These are phyloP conservation scores for Aspergillus ochraceoroseus DNA, from an alignment of 2,329 filamentous ascomycete species.

Conservation along the genomic window DNA sequence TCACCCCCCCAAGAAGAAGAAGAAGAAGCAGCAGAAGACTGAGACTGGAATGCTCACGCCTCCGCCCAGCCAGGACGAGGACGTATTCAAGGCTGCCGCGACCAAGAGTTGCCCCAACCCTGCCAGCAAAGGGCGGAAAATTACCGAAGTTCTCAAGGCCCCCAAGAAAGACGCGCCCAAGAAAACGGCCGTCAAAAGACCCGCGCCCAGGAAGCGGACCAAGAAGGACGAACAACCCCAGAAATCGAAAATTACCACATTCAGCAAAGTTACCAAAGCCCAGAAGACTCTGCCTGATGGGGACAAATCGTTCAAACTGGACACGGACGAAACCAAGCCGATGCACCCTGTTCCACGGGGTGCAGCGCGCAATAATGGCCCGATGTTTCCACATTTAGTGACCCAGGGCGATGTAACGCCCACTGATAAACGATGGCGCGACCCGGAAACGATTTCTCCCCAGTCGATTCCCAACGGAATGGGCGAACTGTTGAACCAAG, in stretches of 20 bases:
- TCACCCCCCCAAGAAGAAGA: constrained; percentile 39
- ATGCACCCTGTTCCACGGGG: constrained; percentile 36
- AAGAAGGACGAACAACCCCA: constrained; percentile 26
- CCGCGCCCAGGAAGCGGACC: constrained; percentile 20
- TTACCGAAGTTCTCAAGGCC: constrained; percentile 9
- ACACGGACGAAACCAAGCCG: constrained; percentile 28
- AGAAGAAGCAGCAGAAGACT: constrained; percentile 36
- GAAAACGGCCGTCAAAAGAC: constrained; percentile 25
- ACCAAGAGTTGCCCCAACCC: constrained; percentile 28
- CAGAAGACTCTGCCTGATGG: constrained; percentile 19
- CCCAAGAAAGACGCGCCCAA: constrained; percentile 18
- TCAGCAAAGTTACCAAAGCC: constrained; percentile 34
- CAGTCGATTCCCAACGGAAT: constrained; percentile 26
- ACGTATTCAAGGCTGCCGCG: constrained; percentile 15
- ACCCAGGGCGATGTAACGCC: constrained; percentile 19
- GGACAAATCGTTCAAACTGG: constrained; percentile 26
- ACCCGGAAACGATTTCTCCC: constrained; percentile 24
- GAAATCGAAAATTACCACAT: constrained; percentile 30
- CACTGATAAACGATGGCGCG: constrained; percentile 13
- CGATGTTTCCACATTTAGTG: constrained; percentile 28
- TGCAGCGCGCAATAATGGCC: constrained; percentile 36
- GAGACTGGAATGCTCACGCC: constrained; percentile 41
- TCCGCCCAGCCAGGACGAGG: constrained; percentile 40
- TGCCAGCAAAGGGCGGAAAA: constrained; percentile 21
- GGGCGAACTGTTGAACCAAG: constrained; percentile 19